phyloP scores from a whole-genome alignment of 1,284 basidiomycete genomes.

The Mixia osmundae region DNA sequence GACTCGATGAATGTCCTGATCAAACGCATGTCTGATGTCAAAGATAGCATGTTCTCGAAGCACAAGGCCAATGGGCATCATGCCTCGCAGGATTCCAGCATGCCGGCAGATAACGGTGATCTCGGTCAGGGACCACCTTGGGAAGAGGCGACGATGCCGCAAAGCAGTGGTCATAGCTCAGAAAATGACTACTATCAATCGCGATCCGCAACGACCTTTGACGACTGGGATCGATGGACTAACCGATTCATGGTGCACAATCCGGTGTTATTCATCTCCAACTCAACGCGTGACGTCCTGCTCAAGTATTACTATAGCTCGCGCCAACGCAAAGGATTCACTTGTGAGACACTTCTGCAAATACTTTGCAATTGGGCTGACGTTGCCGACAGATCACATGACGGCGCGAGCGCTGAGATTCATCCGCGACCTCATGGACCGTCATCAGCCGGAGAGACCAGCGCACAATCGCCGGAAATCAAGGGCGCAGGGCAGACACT shows the following conservation, averaged over 20 bases:
- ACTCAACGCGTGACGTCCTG: constrained; percentile 53
- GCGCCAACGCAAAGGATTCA: constrained; percentile 42
- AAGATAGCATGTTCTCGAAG: too few relatives aligned
- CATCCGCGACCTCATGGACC: constrained; percentile 50
- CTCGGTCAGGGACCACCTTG: too few relatives aligned
- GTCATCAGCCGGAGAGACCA: constrained; percentile 13
- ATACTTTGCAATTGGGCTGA: not conserved
- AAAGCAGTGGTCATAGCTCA: too few relatives aligned
- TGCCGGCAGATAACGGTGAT: too few relatives aligned
- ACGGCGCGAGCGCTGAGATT: constrained; percentile 45
- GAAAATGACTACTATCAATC: too few relatives aligned
- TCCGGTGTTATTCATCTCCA: constrained; percentile 60
- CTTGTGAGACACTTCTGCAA: constrained; percentile 25
- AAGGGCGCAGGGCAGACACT: constrained; percentile 12
- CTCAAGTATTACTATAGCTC: constrained; percentile 78
- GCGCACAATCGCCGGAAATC: constrained; percentile 6
- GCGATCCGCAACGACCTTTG: too few relatives aligned
- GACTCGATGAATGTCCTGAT: too few relatives aligned
- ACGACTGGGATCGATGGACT: constrained; percentile 58
- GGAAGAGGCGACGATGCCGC: too few relatives aligned
- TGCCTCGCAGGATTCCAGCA: too few relatives aligned
- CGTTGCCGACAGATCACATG: constrained; percentile 10
- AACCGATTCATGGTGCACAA: constrained; percentile 80
- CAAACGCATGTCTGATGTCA: too few relatives aligned
- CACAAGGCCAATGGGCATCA: too few relatives aligned